phyloP scores from a whole-genome alignment of 1,284 basidiomycete species.

The Phaffia rhodozyma region DNA sequence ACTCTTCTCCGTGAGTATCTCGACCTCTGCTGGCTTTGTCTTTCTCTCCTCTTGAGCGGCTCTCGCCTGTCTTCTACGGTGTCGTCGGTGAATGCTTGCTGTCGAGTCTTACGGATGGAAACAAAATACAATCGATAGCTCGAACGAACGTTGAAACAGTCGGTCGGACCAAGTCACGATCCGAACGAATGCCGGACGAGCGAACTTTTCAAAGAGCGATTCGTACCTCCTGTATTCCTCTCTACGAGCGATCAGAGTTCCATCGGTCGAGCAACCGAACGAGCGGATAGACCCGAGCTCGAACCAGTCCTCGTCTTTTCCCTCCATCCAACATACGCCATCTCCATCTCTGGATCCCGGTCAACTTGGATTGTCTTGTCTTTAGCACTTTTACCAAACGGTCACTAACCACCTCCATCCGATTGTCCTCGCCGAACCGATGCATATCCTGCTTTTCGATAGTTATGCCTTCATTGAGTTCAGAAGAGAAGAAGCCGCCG shows the following conservation, averaged over 20 bases:
- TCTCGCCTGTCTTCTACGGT: too few relatives aligned
- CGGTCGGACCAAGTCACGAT: too few relatives aligned
- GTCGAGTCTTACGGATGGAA: too few relatives aligned
- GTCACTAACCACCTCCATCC: not conserved
- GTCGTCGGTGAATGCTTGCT: too few relatives aligned
- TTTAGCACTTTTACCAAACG: not conserved
- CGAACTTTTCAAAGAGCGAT: too few relatives aligned
- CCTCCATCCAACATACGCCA: not conserved
- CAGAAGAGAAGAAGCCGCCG: slow-evolving; percentile 7
- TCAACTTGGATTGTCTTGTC: not conserved
- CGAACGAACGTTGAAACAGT: too few relatives aligned
- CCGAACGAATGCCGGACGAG: too few relatives aligned
- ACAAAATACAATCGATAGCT: too few relatives aligned
- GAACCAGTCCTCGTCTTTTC: not conserved
- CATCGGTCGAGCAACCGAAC: too few relatives aligned
- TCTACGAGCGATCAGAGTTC: too few relatives aligned
- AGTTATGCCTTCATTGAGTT: slow-evolving; percentile 15
- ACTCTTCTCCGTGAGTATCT: slow-evolving; percentile 10
- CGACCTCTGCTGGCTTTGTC: not conserved
- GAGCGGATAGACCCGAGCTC: not conserved
- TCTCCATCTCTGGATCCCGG: not conserved
- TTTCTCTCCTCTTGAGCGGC: not conserved
- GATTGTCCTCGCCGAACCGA: not conserved
- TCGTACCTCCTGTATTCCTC: too few relatives aligned
- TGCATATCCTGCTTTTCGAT: not conserved